Evolutionary conservation across 805 yeast species (phyloP).

Genomic region (Yueomyces sp.): DNA sequence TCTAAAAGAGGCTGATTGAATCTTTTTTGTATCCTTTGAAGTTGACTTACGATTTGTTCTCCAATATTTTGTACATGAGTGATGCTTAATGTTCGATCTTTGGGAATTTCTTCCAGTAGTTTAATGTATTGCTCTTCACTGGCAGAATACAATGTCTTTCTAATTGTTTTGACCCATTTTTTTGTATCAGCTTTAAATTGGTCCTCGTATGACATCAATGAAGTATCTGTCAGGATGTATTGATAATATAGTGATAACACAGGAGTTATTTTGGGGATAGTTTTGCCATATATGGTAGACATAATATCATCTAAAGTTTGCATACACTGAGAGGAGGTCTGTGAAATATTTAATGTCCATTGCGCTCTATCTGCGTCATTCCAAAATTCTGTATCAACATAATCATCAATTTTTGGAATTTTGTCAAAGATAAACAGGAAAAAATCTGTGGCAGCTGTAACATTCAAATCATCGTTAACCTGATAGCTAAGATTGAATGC

Average conservation of each 20-base stretch:
- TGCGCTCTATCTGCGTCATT: constrained; percentile 33
- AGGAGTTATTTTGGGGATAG: constrained; percentile 49
- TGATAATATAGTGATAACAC: constrained; percentile 35
- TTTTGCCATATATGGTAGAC: constrained; percentile 27
- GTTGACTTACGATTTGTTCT: constrained; percentile 36
- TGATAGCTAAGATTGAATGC: constrained; percentile 31
- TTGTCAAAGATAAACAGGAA: constrained; percentile 21
- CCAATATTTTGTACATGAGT: constrained; percentile 45
- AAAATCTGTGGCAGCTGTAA: constrained; percentile 21
- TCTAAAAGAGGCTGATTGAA: constrained; percentile 53
- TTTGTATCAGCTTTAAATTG: not conserved
- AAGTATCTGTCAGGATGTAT: constrained; percentile 34
- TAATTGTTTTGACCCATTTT: constrained; percentile 30
- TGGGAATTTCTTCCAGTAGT: constrained; percentile 39
- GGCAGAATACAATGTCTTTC: constrained; percentile 25
- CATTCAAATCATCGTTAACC: constrained; percentile 19
- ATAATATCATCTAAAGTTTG: constrained; percentile 31
- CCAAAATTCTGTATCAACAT: constrained; percentile 25
- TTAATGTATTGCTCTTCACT: constrained; percentile 33
- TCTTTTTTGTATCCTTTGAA: constrained; percentile 40
- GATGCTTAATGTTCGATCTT: constrained; percentile 39
- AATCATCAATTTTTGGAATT: constrained; percentile 10
- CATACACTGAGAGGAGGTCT: constrained; percentile 35
- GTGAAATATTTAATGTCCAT: constrained; percentile 35
- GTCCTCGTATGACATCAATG: constrained; percentile 14